Conservation (phyloP, 345 rosid genomes). For the Turritis glabra region DNA sequence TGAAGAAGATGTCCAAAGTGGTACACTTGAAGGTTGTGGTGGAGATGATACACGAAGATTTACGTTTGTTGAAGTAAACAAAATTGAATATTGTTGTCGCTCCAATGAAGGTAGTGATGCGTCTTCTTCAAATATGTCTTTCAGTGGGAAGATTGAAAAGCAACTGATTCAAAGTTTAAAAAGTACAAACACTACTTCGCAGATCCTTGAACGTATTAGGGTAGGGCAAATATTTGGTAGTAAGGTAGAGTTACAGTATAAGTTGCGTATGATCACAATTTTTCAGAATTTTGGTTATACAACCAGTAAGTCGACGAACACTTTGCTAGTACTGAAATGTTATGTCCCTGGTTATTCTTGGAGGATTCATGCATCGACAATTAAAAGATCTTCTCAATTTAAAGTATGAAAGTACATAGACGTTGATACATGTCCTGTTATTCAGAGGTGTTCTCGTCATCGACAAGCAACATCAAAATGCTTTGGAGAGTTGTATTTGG, state of each 20-base stretch:
- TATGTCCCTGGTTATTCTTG: not conserved
- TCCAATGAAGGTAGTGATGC: too few relatives aligned
- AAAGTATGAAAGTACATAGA: not conserved
- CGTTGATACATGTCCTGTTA: not conserved
- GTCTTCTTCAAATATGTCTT: not conserved
- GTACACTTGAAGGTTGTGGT: not conserved
- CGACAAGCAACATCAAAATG: not conserved
- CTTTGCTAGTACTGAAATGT: not conserved
- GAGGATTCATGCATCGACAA: not conserved
- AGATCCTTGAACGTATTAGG: not conserved
- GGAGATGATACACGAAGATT: not conserved
- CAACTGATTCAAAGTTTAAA: not conserved
- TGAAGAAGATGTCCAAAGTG: not conserved
- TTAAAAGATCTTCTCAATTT: not conserved
- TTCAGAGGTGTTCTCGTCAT: not conserved
- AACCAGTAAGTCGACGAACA: not conserved
- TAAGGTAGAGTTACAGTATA: not conserved
- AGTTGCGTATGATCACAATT: conserved; percentile 16
- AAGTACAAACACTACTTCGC: not conserved
- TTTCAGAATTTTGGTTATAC: conserved; percentile 5
- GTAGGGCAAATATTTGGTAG: not conserved
- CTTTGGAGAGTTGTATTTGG: not conserved
- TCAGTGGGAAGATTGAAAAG: not conserved
- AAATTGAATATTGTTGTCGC: too few relatives aligned
- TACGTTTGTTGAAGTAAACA: too few relatives aligned